Evolutionary conservation across 805 yeast genomes (phyloP), one percentile per base, ranked within the genome.

Genomic region (Yarrowia phangngaensis): DNA sequence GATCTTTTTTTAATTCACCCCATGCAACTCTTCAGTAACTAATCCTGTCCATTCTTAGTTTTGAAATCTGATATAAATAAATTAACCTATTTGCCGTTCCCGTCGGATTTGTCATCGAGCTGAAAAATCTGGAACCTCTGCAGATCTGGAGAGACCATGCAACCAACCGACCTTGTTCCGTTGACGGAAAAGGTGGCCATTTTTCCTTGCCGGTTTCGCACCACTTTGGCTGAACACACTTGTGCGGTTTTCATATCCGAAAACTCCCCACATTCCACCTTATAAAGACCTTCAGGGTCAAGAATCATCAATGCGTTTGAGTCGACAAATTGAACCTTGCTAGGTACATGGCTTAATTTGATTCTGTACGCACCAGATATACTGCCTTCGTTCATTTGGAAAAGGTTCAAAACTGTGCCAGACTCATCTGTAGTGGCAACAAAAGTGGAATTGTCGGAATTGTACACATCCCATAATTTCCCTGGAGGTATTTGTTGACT

Each of bases 81-180:
- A 8, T 33, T 20, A 4, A 4, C 20, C 9, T 33, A 14, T 1
- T 3, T 17, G 17, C 19, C 43, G 11, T 19, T 24, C 8, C 19
- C 45, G 3, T 27, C 45, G 5, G 26, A 31, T 3, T 38, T 32
- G 9, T 38, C 45, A 19, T 26, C 24, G 12, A 38, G 8, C 13
- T 38, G 32, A 19, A 38, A 38, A 11, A 38, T 32, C 32, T 38
- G 45, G 17, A 38, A 38, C 8, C 45, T 19, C 19, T 38, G 45
- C 7, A 38, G 12, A 13, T 38, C 45, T 6, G 45, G 45, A 13
- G 31, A 16, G 6, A 38, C 45, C 45, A 38, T 38, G 32, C 45
- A 38, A 11, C 45, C 45, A 13, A 38, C 27, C 11, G 45, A 38
- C 13, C 45, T 16, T 5, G 26, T 9, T 3, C 45, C 45, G 5